Evolutionary conservation across 73 alveolate genomes (phyloP).

Genomic region (Symbiodinium natans): DNA sequence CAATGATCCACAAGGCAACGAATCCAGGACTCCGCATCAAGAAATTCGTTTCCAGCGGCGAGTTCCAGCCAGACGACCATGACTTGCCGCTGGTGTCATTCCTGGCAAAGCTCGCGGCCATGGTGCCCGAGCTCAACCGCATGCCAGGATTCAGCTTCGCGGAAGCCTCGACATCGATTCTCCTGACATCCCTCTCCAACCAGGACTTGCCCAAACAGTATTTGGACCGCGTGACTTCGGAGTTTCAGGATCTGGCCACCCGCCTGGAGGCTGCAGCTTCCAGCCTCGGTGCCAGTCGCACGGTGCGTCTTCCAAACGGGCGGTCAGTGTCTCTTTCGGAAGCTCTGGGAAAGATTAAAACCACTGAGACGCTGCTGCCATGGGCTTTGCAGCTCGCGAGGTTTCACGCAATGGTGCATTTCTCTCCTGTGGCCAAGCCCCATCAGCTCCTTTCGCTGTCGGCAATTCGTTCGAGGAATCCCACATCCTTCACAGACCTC

Average conservation of each 20-base stretch:
- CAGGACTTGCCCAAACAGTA: slow-evolving; percentile 57
- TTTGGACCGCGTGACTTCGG: not conserved
- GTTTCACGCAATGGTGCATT: not conserved
- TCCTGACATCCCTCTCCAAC: slow-evolving; percentile 32
- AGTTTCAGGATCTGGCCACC: not conserved
- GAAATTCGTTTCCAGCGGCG: not conserved
- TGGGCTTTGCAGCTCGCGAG: slow-evolving; percentile 42
- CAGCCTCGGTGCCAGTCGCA: not conserved
- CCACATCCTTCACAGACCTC: not conserved
- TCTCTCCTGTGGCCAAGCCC: not conserved
- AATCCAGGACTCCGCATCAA: slow-evolving; percentile 25
- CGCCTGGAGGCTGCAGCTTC: not conserved
- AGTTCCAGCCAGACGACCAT: slow-evolving; percentile 22
- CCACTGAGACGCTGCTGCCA: not conserved
- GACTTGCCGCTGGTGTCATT: not conserved
- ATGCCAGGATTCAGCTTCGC: slow-evolving; percentile 1
- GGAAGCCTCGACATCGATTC: not conserved
- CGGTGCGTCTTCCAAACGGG: not conserved
- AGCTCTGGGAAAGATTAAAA: not conserved
- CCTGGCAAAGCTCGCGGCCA: not conserved
- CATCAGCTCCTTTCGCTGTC: not conserved
- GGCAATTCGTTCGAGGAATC: not conserved
- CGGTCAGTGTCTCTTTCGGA: not conserved
- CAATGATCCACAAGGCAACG: slow-evolving; percentile 83
- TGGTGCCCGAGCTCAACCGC: slow-evolving; percentile 33